Percentiles rank a stretch among this genome's conserved stretches.
phyloP scores from a whole-genome alignment of 331 rosid genomes.

The Malus hybrid region DNA sequence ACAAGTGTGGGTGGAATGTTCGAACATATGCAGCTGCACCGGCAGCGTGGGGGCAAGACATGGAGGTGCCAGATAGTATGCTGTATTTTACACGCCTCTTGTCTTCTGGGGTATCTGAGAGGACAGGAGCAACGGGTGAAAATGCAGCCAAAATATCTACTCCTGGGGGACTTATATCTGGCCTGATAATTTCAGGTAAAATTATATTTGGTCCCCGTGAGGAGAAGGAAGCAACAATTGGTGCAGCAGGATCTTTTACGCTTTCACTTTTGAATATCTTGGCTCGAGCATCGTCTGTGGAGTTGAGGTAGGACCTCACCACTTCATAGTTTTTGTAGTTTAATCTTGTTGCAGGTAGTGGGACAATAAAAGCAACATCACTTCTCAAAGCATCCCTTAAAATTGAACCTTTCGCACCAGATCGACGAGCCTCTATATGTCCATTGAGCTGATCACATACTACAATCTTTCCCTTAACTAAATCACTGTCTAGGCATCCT shows the following conservation, averaged over 20 bases:
- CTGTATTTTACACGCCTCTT: conserved; percentile 10
- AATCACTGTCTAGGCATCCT: neutral
- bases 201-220: conserved; percentile 13
- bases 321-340: neutral
- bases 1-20: conserved; percentile 30
- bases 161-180: conserved; percentile 48
- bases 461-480: conserved; percentile 26
- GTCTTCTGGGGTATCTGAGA: neutral
- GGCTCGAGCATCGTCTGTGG: conserved; percentile 1
- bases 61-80: conserved; percentile 36
- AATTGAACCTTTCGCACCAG: conserved; percentile 18
- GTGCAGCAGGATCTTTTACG: neutral
- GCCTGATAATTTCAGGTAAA: conserved; percentile 22
- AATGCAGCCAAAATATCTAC: conserved; percentile 40
- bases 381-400: too few species aligned
- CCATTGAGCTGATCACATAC: neutral
- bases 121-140: conserved; percentile 10
- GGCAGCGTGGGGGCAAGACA: conserved; percentile 40
- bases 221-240: conserved; percentile 8
- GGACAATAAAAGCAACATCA: neutral
- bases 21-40: conserved; percentile 36
- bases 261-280: conserved; percentile 15
- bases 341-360: neutral
- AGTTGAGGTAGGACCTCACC: neutral
- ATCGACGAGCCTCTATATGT: neutral